phyloP scores from a whole-genome alignment of 768 basidiomycete species.

The Pisolithus orientalis region DNA sequence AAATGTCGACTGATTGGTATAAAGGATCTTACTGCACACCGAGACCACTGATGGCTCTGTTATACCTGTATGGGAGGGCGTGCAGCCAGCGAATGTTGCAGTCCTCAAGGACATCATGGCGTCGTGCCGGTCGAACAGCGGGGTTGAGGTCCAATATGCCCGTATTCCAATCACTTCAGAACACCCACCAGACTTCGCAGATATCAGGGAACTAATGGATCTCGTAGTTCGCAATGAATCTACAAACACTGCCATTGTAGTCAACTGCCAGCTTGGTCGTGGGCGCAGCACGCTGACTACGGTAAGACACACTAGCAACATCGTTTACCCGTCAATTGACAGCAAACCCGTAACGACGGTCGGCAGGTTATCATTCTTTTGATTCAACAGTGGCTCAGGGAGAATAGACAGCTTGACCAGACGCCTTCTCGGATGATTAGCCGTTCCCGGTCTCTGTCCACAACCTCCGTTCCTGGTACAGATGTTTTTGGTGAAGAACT shows the following conservation, averaged over 20 bases:
- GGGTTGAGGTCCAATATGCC: constrained; percentile 66
- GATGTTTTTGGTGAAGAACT: constrained; percentile 19
- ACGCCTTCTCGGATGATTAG: constrained; percentile 20
- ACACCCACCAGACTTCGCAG: constrained; percentile 66
- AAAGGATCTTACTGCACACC: constrained; percentile 79
- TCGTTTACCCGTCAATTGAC: not conserved
- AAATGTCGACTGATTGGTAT: not conserved
- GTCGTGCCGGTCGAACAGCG: constrained; percentile 35
- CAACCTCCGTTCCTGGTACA: constrained; percentile 20
- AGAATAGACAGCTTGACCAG: constrained; percentile 24
- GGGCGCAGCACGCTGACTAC: constrained; percentile 91
- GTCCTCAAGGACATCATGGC: constrained; percentile 89
- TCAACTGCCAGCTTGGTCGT: constrained; percentile 93
- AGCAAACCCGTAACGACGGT: not conserved
- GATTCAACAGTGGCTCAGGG: constrained; percentile 76
- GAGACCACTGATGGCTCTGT: constrained; percentile 85
- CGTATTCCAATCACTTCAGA: constrained; percentile 95
- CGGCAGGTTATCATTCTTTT: constrained; percentile 71
- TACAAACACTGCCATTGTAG: constrained; percentile 71
- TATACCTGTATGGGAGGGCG: constrained; percentile 93
- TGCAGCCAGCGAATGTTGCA: constrained; percentile 59
- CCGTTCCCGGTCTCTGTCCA: constrained; percentile 42
- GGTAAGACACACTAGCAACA: constrained; percentile 33
- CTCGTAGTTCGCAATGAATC: constrained; percentile 66
- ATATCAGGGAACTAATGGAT: constrained; percentile 72